Evolutionary conservation across 768 basidiomycete genomes (phyloP), one percentile per base, ranked within the genome.

Genomic region (Phanerochaete sordida): DNA sequence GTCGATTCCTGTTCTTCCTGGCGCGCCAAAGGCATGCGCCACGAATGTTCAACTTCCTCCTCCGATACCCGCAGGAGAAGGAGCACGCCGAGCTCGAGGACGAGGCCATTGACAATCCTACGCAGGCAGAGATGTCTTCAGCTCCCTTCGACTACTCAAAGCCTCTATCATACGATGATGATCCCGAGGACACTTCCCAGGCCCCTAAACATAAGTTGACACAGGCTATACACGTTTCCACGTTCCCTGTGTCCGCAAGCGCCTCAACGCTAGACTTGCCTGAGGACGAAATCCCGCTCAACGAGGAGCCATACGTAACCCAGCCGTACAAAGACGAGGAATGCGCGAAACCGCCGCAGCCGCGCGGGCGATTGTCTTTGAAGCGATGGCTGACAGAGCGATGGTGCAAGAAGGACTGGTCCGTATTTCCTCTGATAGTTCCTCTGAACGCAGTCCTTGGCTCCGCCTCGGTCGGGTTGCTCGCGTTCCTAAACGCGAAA

Each of bases 1-100:
- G 80, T 28, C 70, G 76, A 24, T 71, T 74, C 37, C 73, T 85
- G 12, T 84, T 83, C 70, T 81, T 79, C 67, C 76, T 85, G 45
- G 82, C 85, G 1, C 72, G 81, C 45, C 73, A 77, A 51, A 76
- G 76, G 1, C 77, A 83, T 49, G 69, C 69, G 11, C 69, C 69
- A 0, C 39, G 55, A 19, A 59, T 67, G 46, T 61, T 70, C 26
- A 59, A 61, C 0, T 61, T 59, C 24, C 62, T 70, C 12, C 44
- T 66, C 27, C 56, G 61, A 27, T 60, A 67, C 44, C 66, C 66
- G 2, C n/a, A n/a, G n/a, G n/a, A n/a, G n/a, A n/a, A n/a, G n/a
- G n/a, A n/a, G n/a, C 46, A 13, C 33, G 33, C 7, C 33, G 33
- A 6, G 7, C 6, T 13, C 7, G 13, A 7, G 33, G 33, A 35